Conservation (phyloP, 352 stramenopile species). For the Phytophthora litchii region DNA sequence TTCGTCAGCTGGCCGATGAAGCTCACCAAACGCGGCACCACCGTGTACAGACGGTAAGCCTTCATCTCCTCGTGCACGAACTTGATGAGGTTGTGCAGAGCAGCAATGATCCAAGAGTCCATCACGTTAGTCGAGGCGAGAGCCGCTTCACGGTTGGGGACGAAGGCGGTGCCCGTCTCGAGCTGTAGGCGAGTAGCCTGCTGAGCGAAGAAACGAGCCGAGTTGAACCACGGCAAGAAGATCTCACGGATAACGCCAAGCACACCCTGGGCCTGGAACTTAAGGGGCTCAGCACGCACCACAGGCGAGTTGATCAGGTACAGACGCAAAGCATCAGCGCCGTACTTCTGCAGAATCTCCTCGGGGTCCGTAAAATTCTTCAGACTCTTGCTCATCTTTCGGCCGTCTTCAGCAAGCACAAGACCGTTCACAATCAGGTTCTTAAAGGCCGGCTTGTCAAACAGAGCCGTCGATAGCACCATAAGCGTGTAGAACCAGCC, state of each 20-base stretch:
- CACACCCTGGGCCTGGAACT: constrained; percentile 97
- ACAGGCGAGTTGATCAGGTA: constrained; percentile 99
- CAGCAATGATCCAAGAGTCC: constrained; percentile 99
- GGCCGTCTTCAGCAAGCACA: constrained; percentile 98
- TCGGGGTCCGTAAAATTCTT: constrained; percentile 98
- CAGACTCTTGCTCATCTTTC: constrained; percentile 99
- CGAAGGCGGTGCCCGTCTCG: constrained; percentile 82
- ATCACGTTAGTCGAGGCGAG: constrained; percentile 96
- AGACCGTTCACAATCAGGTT: constrained; percentile 99
- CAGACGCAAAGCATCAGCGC: constrained; percentile 97
- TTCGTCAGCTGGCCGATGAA: constrained; percentile 99
- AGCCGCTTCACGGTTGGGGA: constrained; percentile 89
- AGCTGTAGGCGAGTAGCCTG: constrained; percentile 94
- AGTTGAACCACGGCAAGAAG: constrained; percentile 99
- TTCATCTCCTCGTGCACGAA: constrained; percentile 98
- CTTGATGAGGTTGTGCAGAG: constrained; percentile 97
- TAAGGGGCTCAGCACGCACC: constrained; percentile 98
- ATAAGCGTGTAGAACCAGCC: constrained; percentile 99
- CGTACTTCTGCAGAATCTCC: constrained; percentile 96
- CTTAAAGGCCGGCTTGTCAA: constrained; percentile 99
- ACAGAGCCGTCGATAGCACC: constrained; percentile 98
- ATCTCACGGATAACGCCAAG: constrained; percentile 98
- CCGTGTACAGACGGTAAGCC: constrained; percentile 99
- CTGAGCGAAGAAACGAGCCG: constrained; percentile 99
- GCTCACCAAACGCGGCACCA: constrained; percentile 96